Evolutionary conservation across 345 rosid genomes (phyloP).

Genomic region (Kernera saxatilis): DNA sequence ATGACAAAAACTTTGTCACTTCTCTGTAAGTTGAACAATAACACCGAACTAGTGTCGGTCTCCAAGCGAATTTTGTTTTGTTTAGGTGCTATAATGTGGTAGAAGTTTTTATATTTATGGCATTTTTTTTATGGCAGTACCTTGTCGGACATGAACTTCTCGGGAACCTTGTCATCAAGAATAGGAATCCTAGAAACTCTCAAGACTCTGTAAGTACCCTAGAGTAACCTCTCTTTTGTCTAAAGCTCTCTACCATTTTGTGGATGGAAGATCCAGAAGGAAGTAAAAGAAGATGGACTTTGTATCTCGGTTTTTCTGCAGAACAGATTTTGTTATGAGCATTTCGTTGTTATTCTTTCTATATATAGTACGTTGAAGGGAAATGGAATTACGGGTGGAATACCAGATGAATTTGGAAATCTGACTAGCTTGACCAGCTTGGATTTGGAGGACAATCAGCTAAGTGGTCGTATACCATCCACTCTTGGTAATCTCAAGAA

Average conservation of each 20-base stretch:
- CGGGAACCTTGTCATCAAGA: slow-evolving; percentile 68
- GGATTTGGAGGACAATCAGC: slow-evolving; percentile 81
- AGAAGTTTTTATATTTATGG: background rate
- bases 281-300: too few species aligned
- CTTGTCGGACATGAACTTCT: slow-evolving; percentile 70
- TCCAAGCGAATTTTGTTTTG: background rate
- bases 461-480: slow-evolving; percentile 77
- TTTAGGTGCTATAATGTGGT: background rate
- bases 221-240: background rate
- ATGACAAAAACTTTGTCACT: slow-evolving; percentile 40
- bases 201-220: slow-evolving; percentile 59
- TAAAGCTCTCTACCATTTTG: too few species aligned
- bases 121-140: slow-evolving; percentile 47
- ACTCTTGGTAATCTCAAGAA: slow-evolving; percentile 74
- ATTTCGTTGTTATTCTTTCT: background rate
- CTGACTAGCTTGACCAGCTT: slow-evolving; percentile 71
- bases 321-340: background rate
- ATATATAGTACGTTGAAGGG: slow-evolving; percentile 78
- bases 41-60: background rate
- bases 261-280: too few species aligned
- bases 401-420: slow-evolving; percentile 87
- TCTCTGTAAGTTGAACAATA: slow-evolving; percentile 58
- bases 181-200: slow-evolving; percentile 60
- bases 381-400: slow-evolving; percentile 76
- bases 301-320: too few species aligned